A percentile compares a stretch with the other conserved stretches of the same genome.
Conservation (phyloP, 2,329 filamentous ascomycete genomes). For the Exophiala phaeomuriformis region DNA sequence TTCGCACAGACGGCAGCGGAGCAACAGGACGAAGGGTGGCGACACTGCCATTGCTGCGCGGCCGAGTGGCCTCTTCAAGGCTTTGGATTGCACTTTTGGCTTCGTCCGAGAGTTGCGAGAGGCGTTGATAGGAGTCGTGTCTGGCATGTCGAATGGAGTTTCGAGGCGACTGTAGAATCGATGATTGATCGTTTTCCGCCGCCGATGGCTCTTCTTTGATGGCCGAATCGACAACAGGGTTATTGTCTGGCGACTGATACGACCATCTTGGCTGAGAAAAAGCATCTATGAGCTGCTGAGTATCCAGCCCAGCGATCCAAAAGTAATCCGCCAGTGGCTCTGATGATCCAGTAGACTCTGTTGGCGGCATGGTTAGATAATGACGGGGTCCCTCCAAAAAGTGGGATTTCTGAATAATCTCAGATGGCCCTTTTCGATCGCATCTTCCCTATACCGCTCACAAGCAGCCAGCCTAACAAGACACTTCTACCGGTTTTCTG, state of each 20-base stretch:
- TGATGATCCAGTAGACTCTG: conserved; percentile 31
- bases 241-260: conserved; percentile 34
- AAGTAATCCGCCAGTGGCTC: conserved; percentile 59
- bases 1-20: conserved; percentile 28
- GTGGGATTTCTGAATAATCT: background rate
- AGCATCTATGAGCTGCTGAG: conserved; percentile 40
- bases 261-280: conserved; percentile 27
- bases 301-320: conserved; percentile 52
- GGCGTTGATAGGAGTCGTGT: conserved; percentile 37
- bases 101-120: conserved; percentile 33
- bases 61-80: conserved; percentile 41
- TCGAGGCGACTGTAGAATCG: conserved; percentile 33
- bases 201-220: conserved; percentile 55
- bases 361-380: conserved; percentile 7
- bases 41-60: conserved; percentile 59
- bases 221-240: conserved; percentile 34
- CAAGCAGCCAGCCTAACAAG: no score
- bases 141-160: conserved; percentile 34
- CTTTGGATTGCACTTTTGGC: conserved; percentile 44
- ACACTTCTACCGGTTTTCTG: no score
- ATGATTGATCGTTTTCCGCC: conserved; percentile 42
- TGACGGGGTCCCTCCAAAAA: background rate
- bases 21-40: conserved; percentile 45
- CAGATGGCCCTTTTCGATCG: background rate
- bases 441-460: background rate